These are phyloP conservation scores for Rhodotorula sp. DNA, from an alignment of 1,284 basidiomycete species.

Conservation along the genomic window DNA sequence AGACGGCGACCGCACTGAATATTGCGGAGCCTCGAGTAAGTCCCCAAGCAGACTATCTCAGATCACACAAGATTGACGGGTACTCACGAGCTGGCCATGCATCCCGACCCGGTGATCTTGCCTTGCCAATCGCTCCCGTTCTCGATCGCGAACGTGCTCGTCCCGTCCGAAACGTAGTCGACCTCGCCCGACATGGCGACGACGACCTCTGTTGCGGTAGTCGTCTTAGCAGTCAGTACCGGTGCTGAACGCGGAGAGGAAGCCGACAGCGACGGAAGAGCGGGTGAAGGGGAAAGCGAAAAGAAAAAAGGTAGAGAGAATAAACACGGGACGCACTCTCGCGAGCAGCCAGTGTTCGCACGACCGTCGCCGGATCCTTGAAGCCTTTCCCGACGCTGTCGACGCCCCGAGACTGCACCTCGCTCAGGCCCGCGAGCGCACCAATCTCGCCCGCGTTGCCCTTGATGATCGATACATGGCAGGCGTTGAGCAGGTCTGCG, in stretches of 20 bases:
- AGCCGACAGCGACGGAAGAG: background rate
- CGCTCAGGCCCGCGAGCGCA: slow-evolving; percentile 67
- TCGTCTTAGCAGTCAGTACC: background rate
- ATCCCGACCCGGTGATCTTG: slow-evolving; percentile 84
- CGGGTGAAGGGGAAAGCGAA: background rate
- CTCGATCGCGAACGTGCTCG: slow-evolving; percentile 61
- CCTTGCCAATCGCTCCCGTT: slow-evolving; percentile 78
- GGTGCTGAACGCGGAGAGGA: background rate
- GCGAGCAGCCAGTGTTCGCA: slow-evolving; percentile 66
- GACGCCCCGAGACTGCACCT: slow-evolving; percentile 80
- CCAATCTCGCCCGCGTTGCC: slow-evolving; percentile 90
- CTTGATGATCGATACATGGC: slow-evolving; percentile 90
- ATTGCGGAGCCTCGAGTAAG: too few relatives aligned
- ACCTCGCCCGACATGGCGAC: slow-evolving; percentile 76
- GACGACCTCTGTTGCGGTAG: slow-evolving; percentile 62
- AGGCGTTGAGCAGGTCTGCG: slow-evolving; percentile 71
- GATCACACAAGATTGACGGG: too few relatives aligned
- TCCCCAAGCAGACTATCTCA: too few relatives aligned
- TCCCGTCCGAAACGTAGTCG: slow-evolving; percentile 86
- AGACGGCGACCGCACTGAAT: slow-evolving; percentile 56
- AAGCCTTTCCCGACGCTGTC: slow-evolving; percentile 78
- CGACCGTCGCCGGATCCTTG: slow-evolving; percentile 68
- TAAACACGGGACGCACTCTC: slow-evolving; percentile 61
- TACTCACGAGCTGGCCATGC: slow-evolving; percentile 75
- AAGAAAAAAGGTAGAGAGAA: background rate